These are phyloP conservation scores for Moricandia arvensis DNA, from an alignment of 345 rosid genomes.

Conservation along the genomic window DNA sequence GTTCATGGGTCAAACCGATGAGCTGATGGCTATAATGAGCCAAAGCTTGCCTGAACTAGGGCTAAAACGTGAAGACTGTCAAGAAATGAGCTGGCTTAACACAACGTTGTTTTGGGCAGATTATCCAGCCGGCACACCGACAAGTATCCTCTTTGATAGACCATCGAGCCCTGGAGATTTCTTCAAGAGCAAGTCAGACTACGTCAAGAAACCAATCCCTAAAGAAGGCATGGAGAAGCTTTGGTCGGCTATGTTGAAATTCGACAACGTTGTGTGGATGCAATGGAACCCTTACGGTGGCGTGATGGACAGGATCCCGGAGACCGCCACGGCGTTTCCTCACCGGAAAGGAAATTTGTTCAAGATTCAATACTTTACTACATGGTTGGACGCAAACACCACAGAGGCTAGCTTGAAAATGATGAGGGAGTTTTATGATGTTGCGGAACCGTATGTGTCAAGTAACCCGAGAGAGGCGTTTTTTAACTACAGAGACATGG, in stretches of 20 bases:
- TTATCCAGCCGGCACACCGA: conserved; percentile 31
- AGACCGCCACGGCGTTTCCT: conserved; percentile 53
- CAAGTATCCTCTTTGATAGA: conserved; percentile 35
- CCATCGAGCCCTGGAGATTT: conserved; percentile 12
- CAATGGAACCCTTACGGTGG: conserved; percentile 64
- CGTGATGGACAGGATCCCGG: conserved; percentile 47
- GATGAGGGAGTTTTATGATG: conserved; percentile 41
- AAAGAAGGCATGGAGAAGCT: conserved; percentile 36
- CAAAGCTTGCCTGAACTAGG: conserved; percentile 42
- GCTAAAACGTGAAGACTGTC: conserved; percentile 37
- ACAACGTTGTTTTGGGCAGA: conserved; percentile 35
- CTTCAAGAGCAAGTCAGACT: conserved; percentile 63
- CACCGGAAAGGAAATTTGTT: conserved; percentile 60
- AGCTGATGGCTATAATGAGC: conserved; percentile 27
- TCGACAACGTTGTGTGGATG: conserved; percentile 39
- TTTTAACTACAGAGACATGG: conserved; percentile 41
- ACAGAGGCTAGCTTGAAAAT: conserved; percentile 23
- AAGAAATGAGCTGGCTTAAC: conserved; percentile 44
- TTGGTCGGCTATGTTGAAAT: conserved; percentile 37
- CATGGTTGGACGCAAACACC: conserved; percentile 35
- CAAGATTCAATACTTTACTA: conserved; percentile 45
- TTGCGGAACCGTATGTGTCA: conserved; percentile 48
- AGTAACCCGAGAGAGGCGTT: conserved; percentile 47
- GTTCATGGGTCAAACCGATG: conserved; percentile 39
- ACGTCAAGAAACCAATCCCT: conserved; percentile 44